Conservation (phyloP, 768 basidiomycete species). For the Xerocomellus chrysenteron region DNA sequence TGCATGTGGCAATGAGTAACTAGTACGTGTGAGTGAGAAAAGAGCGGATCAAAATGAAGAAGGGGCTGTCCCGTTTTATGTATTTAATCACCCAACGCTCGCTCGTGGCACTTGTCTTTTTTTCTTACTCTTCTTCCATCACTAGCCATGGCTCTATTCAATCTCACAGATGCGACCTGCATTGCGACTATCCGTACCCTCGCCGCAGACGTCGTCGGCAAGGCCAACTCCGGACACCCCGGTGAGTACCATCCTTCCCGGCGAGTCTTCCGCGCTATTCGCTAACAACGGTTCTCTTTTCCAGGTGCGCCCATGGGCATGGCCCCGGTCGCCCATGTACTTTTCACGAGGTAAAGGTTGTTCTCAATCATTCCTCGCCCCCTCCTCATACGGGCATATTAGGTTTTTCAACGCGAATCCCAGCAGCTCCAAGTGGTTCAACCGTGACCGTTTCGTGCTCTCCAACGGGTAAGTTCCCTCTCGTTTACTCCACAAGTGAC, state of each 20-base stretch:
- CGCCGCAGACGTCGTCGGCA: slow-evolving; percentile 72
- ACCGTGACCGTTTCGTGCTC: slow-evolving; percentile 95
- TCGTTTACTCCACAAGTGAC: background rate
- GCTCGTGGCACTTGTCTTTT: background rate
- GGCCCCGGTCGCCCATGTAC: slow-evolving; percentile 80
- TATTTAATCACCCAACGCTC: slow-evolving; percentile 10
- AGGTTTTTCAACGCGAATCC: slow-evolving; percentile 90
- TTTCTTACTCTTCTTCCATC: slow-evolving; percentile 11
- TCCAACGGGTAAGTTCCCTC: slow-evolving; percentile 75
- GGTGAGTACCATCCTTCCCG: slow-evolving; percentile 35
- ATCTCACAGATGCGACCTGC: slow-evolving; percentile 50
- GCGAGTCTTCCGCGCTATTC: background rate
- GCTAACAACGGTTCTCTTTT: background rate
- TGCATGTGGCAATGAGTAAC: slow-evolving; percentile 48
- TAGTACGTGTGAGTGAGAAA: slow-evolving; percentile 4
- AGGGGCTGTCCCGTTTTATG: background rate
- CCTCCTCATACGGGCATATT: background rate
- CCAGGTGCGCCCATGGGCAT: slow-evolving; percentile 92
- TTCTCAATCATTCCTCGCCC: background rate
- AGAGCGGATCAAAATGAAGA: background rate
- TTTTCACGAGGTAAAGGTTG: slow-evolving; percentile 63
- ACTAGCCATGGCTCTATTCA: slow-evolving; percentile 41
- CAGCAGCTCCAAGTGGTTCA: slow-evolving; percentile 89
- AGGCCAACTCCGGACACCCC: slow-evolving; percentile 94
- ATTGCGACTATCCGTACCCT: slow-evolving; percentile 76